Evolutionary conservation across 1,284 basidiomycete species (phyloP).

Genomic region (Thecaphora thlaspeos): DNA sequence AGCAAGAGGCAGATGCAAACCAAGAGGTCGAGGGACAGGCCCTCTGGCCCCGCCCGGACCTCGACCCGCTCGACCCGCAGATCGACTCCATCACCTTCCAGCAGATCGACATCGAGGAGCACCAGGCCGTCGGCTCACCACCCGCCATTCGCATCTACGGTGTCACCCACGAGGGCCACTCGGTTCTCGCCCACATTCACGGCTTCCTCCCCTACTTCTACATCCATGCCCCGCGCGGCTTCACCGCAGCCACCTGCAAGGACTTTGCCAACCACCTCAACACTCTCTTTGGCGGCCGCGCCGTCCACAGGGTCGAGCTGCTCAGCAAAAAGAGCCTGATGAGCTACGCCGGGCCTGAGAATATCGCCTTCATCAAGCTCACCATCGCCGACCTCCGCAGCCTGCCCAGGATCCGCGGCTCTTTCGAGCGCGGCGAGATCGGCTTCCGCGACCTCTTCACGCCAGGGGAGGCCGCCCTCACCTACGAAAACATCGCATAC

Average conservation of each 20-base stretch:
- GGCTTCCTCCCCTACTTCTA: constrained; percentile 57
- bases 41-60: constrained; percentile 42
- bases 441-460: constrained; percentile 52
- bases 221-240: constrained; percentile 53
- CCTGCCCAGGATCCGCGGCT: constrained; percentile 47
- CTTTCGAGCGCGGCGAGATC: constrained; percentile 54
- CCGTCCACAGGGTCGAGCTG: constrained; percentile 38
- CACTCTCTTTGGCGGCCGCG: constrained; percentile 38
- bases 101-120: constrained; percentile 57
- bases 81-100: constrained; percentile 47
- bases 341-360: constrained; percentile 50
- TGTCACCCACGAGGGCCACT: constrained; percentile 47
- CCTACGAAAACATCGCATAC: constrained; percentile 56
- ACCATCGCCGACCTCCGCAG: constrained; percentile 46
- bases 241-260: constrained; percentile 42
- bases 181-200: constrained; percentile 55
- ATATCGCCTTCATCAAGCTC: constrained; percentile 54
- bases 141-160: constrained; percentile 56
- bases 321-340: constrained; percentile 52
- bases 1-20: constrained; percentile 32
- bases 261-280: constrained; percentile 55
- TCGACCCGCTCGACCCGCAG: constrained; percentile 33
- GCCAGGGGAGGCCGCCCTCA: constrained; percentile 44
- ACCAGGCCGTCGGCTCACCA: constrained; percentile 32
- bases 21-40: constrained; percentile 33